Conservation (phyloP, 2,329 filamentous ascomycete species). For the Exophiala phaeomuriformis region DNA sequence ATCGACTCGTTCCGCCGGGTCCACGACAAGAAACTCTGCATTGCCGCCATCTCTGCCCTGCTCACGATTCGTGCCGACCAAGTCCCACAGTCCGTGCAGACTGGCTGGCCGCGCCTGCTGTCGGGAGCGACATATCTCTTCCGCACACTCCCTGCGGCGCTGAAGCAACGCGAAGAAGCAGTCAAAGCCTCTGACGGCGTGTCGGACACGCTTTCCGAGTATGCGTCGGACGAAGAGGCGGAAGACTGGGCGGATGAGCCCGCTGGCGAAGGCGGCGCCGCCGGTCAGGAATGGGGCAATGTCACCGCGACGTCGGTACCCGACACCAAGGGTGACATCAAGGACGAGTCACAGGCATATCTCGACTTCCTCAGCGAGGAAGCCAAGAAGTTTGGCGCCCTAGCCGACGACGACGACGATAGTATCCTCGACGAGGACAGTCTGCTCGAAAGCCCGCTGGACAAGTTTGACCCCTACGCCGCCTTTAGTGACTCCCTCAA, state of each 20-base stretch:
- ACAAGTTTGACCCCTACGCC: slow-evolving; percentile 90
- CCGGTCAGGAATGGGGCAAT: slow-evolving; percentile 50
- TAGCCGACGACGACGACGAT: slow-evolving; percentile 67
- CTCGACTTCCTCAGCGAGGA: slow-evolving; percentile 93
- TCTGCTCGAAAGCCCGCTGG: slow-evolving; percentile 84
- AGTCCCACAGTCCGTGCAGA: slow-evolving; percentile 84
- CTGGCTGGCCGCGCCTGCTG: slow-evolving; percentile 87
- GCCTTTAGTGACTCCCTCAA: slow-evolving; percentile 71
- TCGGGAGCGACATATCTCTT: slow-evolving; percentile 86
- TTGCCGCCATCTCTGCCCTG: slow-evolving; percentile 82
- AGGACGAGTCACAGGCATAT: slow-evolving; percentile 89
- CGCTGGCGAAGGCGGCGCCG: slow-evolving; percentile 3
- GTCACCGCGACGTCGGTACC: slow-evolving; percentile 57
- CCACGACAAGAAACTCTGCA: slow-evolving; percentile 97
- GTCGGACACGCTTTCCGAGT: slow-evolving; percentile 62
- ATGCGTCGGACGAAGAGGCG: slow-evolving; percentile 61
- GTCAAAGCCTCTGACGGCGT: slow-evolving; percentile 57
- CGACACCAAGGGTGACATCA: slow-evolving; percentile 55
- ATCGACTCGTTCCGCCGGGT: slow-evolving; percentile 90
- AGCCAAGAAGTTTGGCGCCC: slow-evolving; percentile 75
- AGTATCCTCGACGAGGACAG: slow-evolving; percentile 90
- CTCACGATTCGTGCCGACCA: slow-evolving; percentile 71
- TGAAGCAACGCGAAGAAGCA: slow-evolving; percentile 88
- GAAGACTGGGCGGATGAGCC: slow-evolving; percentile 75
- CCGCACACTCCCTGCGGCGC: slow-evolving; percentile 76